phyloP scores from a whole-genome alignment of 2,329 filamentous ascomycete species.

The Ophiostoma sp. region DNA sequence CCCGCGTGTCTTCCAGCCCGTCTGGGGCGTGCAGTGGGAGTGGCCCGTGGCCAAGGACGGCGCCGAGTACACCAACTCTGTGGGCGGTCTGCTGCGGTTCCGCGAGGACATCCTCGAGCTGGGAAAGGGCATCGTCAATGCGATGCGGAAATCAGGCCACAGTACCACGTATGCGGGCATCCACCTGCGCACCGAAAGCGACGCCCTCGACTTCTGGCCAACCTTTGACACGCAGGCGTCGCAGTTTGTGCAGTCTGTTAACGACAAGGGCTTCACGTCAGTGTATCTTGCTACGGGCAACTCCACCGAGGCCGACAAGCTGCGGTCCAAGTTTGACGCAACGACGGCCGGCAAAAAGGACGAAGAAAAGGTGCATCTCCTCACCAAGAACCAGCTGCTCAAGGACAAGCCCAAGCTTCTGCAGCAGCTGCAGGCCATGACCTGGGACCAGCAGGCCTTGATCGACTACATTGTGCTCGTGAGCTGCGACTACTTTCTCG shows the following conservation, averaged over 20 bases:
- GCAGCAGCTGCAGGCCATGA: slow-evolving; percentile 36
- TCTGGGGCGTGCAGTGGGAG: slow-evolving; percentile 44
- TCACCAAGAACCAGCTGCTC: slow-evolving; percentile 39
- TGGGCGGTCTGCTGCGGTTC: slow-evolving; percentile 40
- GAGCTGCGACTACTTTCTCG: slow-evolving; percentile 39
- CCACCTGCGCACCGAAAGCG: slow-evolving; percentile 46
- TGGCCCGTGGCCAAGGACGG: slow-evolving; percentile 45
- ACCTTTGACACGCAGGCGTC: slow-evolving; percentile 39
- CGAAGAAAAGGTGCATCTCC: slow-evolving; percentile 24
- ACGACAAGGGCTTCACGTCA: slow-evolving; percentile 33
- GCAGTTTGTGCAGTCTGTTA: slow-evolving; percentile 37
- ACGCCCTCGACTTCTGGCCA: slow-evolving; percentile 45
- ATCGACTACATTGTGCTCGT: slow-evolving; percentile 41
- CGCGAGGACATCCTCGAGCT: slow-evolving; percentile 41
- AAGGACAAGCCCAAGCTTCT: slow-evolving; percentile 30
- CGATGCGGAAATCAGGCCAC: slow-evolving; percentile 5
- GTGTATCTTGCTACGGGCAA: slow-evolving; percentile 46
- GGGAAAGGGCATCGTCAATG: slow-evolving; percentile 35
- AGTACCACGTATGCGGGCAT: slow-evolving; percentile 37
- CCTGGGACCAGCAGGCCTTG: slow-evolving; percentile 43
- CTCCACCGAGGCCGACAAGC: slow-evolving; percentile 38
- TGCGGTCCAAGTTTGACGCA: slow-evolving; percentile 30
- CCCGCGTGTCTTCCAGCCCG: slow-evolving; percentile 40
- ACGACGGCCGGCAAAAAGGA: slow-evolving; percentile 27
- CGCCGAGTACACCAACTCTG: slow-evolving; percentile 43